phyloP scores from a whole-genome alignment of 768 basidiomycete species.

The Termitomyces sp. region DNA sequence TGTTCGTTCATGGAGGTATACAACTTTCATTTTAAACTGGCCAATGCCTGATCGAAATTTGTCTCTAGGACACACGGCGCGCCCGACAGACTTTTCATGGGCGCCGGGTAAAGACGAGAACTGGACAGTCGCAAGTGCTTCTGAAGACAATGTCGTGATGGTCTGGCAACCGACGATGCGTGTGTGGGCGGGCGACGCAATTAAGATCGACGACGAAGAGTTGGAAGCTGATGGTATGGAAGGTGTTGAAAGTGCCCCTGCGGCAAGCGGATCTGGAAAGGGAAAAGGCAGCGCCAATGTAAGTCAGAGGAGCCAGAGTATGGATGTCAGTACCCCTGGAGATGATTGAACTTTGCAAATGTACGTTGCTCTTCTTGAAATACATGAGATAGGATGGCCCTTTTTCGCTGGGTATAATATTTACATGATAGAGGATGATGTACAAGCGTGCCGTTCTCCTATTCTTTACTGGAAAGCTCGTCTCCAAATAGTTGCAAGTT shows the following conservation, averaged over 20 bases:
- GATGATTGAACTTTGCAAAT: slow-evolving; percentile 35
- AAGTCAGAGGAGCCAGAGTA: slow-evolving; percentile 51
- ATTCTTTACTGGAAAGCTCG: not conserved
- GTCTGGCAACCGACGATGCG: slow-evolving; percentile 97
- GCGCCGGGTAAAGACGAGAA: slow-evolving; percentile 76
- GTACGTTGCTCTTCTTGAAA: not conserved
- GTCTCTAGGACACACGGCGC: slow-evolving; percentile 71
- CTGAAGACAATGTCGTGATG: slow-evolving; percentile 96
- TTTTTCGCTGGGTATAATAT: slow-evolving; percentile 7
- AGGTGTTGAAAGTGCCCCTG: slow-evolving; percentile 47
- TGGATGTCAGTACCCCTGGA: slow-evolving; percentile 55
- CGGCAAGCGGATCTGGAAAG: slow-evolving; percentile 19
- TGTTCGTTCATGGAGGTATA: slow-evolving; percentile 93
- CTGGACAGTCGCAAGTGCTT: slow-evolving; percentile 84
- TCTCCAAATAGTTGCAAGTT: not conserved
- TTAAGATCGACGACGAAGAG: slow-evolving; percentile 80
- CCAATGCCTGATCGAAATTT: not conserved
- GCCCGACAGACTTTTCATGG: slow-evolving; percentile 95
- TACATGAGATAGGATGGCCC: not conserved
- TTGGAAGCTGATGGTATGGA: slow-evolving; percentile 79
- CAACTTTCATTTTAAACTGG: slow-evolving; percentile 6
- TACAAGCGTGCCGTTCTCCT: slow-evolving; percentile 8
- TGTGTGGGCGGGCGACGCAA: slow-evolving; percentile 87
- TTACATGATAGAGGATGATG: slow-evolving; percentile 9
- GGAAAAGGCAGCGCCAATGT: slow-evolving; percentile 30